phyloP scores from a whole-genome alignment of 2,329 filamentous ascomycete species.

The Endocalyx cinctus region DNA sequence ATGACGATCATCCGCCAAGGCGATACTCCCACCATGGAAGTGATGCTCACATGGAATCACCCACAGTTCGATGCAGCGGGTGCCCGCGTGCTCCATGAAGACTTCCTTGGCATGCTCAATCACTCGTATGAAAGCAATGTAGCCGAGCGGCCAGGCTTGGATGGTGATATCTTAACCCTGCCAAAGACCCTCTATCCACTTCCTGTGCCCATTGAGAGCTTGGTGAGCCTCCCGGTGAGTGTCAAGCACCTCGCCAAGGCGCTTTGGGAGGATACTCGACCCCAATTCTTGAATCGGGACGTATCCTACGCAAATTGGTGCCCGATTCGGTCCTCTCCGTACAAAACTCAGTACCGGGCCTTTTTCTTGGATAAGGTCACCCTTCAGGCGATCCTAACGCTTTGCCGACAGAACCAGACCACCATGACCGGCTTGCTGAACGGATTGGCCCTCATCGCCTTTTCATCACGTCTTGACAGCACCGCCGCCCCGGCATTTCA shows the following conservation, averaged over 20 bases:
- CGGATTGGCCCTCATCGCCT: conserved; percentile 10
- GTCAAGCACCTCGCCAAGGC: conserved; percentile 7
- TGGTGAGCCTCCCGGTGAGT: conserved; percentile 10
- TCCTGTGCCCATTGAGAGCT: conserved; percentile 21
- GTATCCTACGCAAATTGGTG: conserved; percentile 15
- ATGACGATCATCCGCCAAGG: conserved; percentile 9
- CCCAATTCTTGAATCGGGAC: conserved; percentile 1
- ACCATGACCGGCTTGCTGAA: conserved; percentile 21
- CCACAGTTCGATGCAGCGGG: conserved; percentile 14
- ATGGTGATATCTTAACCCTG: conserved; percentile 19
- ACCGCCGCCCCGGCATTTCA: conserved; percentile 10
- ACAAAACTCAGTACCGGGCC: conserved; percentile 13
- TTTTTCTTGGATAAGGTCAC: conserved; percentile 12
- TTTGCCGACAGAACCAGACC: conserved; percentile 14
- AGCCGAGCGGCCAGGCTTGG: conserved; percentile 15
- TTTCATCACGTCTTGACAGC: conserved; percentile 6
- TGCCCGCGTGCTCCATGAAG: conserved; percentile 19
- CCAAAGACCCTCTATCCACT: conserved; percentile 17
- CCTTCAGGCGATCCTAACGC: conserved; percentile 6
- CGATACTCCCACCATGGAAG: conserved; percentile 7
- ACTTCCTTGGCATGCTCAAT: conserved; percentile 25
- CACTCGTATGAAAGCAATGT: conserved; percentile 10
- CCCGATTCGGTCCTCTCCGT: conserved; percentile 17
- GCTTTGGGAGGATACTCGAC: conserved; percentile 13
- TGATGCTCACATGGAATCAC: conserved; percentile 17